A percentile compares a stretch with the other conserved stretches of the same genome.
These are phyloP conservation scores for Ascoidea rubescens DNA, from an alignment of 805 yeast species.

Conservation along the genomic window DNA sequence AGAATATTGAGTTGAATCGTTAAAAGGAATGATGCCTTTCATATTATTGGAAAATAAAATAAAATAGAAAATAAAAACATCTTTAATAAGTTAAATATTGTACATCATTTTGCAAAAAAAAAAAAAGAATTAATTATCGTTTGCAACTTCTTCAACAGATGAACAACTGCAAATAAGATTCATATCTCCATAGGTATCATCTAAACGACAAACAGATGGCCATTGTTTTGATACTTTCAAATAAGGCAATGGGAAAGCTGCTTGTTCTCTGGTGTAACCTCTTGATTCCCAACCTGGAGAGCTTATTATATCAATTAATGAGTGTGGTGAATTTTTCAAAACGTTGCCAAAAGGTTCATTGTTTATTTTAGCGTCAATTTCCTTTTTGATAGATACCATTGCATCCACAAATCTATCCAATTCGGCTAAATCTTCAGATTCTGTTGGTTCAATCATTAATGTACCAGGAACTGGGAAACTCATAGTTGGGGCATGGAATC, in stretches of 20 bases:
- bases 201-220: conserved; percentile 90
- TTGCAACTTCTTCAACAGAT: conserved; percentile 59
- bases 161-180: conserved; percentile 91
- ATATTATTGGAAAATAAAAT: no score
- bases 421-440: conserved; percentile 80
- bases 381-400: conserved; percentile 67
- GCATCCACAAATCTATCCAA: conserved; percentile 85
- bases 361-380: conserved; percentile 58
- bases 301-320: conserved; percentile 60
- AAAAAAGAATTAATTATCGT: conserved; percentile 4
- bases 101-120: no score
- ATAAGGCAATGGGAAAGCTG: conserved; percentile 81
- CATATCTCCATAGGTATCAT: conserved; percentile 90
- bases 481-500: conserved; percentile 98
- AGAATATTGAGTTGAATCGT: no score
- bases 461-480: conserved; percentile 98
- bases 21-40: no score
- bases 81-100: no score
- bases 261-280: conserved; percentile 85
- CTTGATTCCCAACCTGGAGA: conserved; percentile 67
- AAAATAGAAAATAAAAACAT: no score
- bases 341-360: conserved; percentile 56
- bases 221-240: conserved; percentile 72
- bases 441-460: conserved; percentile 96
- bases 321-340: conserved; percentile 86